Evolutionary conservation across 2,329 filamentous ascomycete species (phyloP).

Genomic region (Nannizzia gypsea): DNA sequence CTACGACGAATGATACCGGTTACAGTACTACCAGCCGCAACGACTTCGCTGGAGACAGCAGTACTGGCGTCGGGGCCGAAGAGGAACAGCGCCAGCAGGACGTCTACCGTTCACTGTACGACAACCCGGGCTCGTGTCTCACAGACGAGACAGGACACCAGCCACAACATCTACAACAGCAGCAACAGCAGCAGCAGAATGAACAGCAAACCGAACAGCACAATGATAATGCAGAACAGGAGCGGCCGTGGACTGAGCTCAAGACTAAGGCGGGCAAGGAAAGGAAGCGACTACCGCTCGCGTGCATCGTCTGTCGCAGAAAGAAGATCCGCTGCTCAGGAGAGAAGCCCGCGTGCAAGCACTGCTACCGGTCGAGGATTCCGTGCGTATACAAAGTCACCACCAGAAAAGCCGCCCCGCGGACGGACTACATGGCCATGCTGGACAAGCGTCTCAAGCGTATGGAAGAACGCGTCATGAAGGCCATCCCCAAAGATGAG

Average conservation of each 20-base stretch:
- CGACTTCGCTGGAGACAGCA: conserved; percentile 3
- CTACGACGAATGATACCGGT: not conserved
- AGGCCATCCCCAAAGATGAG: conserved; percentile 80
- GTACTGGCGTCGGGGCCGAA: not conserved
- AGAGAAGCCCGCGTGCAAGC: conserved; percentile 94
- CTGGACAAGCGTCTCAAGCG: conserved; percentile 87
- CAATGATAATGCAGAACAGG: conserved; percentile 38
- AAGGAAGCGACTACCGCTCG: conserved; percentile 78
- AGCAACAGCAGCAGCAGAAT: not conserved
- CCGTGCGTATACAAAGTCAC: conserved; percentile 98
- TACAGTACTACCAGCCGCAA: not conserved
- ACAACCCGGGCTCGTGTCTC: not conserved
- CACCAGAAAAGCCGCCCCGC: conserved; percentile 79
- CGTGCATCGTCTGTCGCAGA: conserved; percentile 86
- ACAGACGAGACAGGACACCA: not conserved
- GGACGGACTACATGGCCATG: conserved; percentile 99
- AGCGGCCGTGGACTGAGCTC: conserved; percentile 65
- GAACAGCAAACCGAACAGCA: not conserved
- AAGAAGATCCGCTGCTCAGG: conserved; percentile 98
- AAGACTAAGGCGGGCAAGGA: conserved; percentile 94
- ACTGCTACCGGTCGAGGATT: conserved; percentile 81
- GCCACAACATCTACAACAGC: not conserved
- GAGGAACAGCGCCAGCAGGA: conserved; percentile 4
- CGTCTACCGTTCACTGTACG: not conserved
- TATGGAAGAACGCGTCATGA: conserved; percentile 97